Conservation (phyloP, 2,329 filamentous ascomycete species). For the Colletotrichum tropicicola region DNA sequence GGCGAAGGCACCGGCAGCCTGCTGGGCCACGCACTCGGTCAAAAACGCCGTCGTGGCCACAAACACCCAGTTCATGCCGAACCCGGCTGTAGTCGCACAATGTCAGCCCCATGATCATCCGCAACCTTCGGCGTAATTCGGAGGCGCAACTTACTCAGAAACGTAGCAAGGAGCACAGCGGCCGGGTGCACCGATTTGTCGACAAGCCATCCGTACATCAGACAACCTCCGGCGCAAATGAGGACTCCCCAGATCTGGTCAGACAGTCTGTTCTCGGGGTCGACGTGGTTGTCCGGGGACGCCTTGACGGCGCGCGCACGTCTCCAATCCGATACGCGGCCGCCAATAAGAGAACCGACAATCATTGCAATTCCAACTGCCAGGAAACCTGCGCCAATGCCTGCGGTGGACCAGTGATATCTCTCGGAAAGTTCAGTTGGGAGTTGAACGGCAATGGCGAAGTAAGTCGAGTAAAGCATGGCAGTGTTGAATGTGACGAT, state of each 20-base stretch:
- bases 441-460: slow-evolving; percentile 40
- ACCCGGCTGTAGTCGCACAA: slow-evolving; percentile 36
- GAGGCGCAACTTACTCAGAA: slow-evolving; percentile 35
- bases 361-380: slow-evolving; percentile 34
- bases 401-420: slow-evolving; percentile 44
- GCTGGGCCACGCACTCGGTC: slow-evolving; percentile 47
- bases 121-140: background rate
- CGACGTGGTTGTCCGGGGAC: slow-evolving; percentile 31
- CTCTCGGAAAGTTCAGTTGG: slow-evolving; percentile 38
- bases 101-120: background rate
- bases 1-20: slow-evolving; percentile 50
- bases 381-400: slow-evolving; percentile 46
- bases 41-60: slow-evolving; percentile 51
- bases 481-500: slow-evolving; percentile 44
- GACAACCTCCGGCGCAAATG: slow-evolving; percentile 44
- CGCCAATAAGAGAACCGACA: slow-evolving; percentile 45
- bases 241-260: slow-evolving; percentile 51
- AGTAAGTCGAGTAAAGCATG: slow-evolving; percentile 43
- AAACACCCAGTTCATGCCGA: slow-evolving; percentile 51
- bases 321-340: slow-evolving; percentile 47
- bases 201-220: slow-evolving; percentile 52
- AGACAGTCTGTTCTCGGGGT: slow-evolving; percentile 47
- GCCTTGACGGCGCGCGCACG: slow-evolving; percentile 33
- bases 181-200: slow-evolving; percentile 38
- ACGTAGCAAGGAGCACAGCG: slow-evolving; percentile 39